phyloP scores from a whole-genome alignment of 2,329 filamentous ascomycete genomes.

The Sclerotinia glacialis region DNA sequence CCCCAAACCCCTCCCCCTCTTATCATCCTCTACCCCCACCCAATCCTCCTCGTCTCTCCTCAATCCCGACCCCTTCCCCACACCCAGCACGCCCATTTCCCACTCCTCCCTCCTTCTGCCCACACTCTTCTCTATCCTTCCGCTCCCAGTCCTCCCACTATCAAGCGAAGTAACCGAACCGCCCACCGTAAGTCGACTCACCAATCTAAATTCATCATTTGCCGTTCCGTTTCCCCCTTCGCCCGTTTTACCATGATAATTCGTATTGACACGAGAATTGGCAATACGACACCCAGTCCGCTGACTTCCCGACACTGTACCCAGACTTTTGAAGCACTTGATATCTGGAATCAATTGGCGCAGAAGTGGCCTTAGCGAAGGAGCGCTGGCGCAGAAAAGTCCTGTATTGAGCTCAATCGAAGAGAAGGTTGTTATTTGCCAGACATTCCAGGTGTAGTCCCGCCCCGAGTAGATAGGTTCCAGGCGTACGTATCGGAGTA shows the following conservation, averaged over 20 bases:
- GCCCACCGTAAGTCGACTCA: background rate
- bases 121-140: background rate
- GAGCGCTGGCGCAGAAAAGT: constrained; percentile 2
- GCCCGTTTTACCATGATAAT: too few species aligned
- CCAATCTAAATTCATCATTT: background rate
- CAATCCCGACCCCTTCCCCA: background rate
- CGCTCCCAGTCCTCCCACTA: background rate
- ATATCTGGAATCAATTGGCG: background rate
- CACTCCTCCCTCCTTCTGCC: background rate
- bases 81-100: background rate
- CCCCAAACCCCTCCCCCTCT: background rate
- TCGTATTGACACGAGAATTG: too few species aligned
- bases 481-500: background rate
- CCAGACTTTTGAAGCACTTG: background rate
- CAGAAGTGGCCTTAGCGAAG: background rate
- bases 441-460: background rate
- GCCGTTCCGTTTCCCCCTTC: background rate
- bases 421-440: constrained; percentile 17
- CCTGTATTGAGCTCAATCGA: constrained; percentile 4
- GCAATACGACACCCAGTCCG: background rate
- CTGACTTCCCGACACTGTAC: background rate
- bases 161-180: background rate
- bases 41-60: background rate
- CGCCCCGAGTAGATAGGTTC: background rate
- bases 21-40: background rate